Base-by-base conservation (phyloP, 2,329 filamentous ascomycete genomes). In the Hypoxylon sp. region DNA sequence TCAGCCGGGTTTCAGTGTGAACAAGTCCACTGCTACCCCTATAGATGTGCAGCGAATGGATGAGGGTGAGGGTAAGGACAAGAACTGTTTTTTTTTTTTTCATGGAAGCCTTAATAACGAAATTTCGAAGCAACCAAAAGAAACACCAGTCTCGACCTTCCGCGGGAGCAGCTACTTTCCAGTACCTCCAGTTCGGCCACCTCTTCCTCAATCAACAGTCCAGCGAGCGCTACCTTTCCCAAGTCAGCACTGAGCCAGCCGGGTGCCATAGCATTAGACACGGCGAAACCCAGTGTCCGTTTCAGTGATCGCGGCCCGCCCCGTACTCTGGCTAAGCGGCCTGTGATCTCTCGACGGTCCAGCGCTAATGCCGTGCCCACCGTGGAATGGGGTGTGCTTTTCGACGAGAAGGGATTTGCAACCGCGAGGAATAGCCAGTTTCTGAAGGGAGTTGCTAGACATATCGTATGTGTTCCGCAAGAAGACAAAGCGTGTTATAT, bases 381-480 rank as follows among this genome's bases (percentile, higher is more conserved):
- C 11, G 44, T 44, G 2, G 62, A 86, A 65, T 96, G 91, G 91
- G 88, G 89, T 4, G 77, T 77, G 7, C 69, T 96, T 2, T 95
- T 95, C 65, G 84, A 88, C 35, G 74, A 77, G 2, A 77, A 84
- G 19, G 88, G 86, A 0, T 78, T 80, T 47, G 83, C 89, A 1
- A 92, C 90, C 0, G 70, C 77, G 36, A 78, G 89, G 41, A 77
- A 93, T 11, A 81, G 82, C 0, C 82, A 91, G 58, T 84, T 94
- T 27, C 73, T 95, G 37, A 78, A 84, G 46, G 89, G 89, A 0
- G 75, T 96, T 48, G 90, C 89, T 8, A 78, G 83, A 44, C 86
- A 91, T 67, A 74, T 96, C 63, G 89, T 91, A 73, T 63, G 80
- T 69, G 1, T 12, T 29, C 16, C 32, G 11, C 13, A 11, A 40